A percentile compares a stretch with the other conserved stretches of the same genome.
Conservation (phyloP, 108 stramenopile genomes). For the Discostella stelligeroides region DNA sequence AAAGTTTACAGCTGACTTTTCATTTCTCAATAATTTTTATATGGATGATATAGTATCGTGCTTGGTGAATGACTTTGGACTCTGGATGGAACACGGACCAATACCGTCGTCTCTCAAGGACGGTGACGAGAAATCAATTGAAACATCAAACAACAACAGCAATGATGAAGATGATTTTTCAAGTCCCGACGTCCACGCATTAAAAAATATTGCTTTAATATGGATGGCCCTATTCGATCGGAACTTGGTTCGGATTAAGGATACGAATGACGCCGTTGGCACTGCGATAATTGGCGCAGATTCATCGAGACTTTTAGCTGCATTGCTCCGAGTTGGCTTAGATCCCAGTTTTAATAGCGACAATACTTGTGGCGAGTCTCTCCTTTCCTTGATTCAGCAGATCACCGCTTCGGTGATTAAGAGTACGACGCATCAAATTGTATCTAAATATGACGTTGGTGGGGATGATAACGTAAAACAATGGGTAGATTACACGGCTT, state of each 20-base stretch:
- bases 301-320: conserved; percentile 33
- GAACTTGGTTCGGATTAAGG: conserved; percentile 22
- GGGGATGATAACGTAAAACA: conserved; percentile 10
- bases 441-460: conserved; percentile 20
- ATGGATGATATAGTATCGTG: conserved; percentile 34
- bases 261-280: not conserved
- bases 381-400: conserved; percentile 21
- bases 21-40: conserved; percentile 21
- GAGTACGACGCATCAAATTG: conserved; percentile 26
- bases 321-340: conserved; percentile 29
- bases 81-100: conserved; percentile 26
- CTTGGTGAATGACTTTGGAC: conserved; percentile 39
- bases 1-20: conserved; percentile 11
- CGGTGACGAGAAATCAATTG: conserved; percentile 24
- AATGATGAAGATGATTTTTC: not conserved
- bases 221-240: conserved; percentile 29
- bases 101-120: not conserved
- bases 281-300: conserved; percentile 23
- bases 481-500: conserved; percentile 31
- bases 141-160: conserved; percentile 4
- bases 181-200: conserved; percentile 22
- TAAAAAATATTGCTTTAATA: conserved; percentile 32
- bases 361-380: conserved; percentile 7
- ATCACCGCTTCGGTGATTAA: conserved; percentile 21
- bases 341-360: conserved; percentile 30